Evolutionary conservation across 306 rosid genomes (phyloP).

Genomic region (Hippophae gyantsensis): DNA sequence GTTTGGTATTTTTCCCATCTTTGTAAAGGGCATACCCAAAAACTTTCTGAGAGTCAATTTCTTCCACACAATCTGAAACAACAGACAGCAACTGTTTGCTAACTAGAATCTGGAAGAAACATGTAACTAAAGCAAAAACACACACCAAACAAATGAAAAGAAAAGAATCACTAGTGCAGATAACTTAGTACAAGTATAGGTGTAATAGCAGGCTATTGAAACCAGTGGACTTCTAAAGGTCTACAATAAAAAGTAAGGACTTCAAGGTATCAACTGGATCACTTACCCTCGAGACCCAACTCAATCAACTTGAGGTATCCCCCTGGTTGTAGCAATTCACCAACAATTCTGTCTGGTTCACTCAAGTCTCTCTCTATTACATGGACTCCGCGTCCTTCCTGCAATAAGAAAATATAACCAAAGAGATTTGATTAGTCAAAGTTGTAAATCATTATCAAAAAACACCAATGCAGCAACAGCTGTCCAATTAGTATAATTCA

Average conservation of each 20-base stretch:
- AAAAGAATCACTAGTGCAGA: no score
- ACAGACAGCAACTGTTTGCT: constrained; percentile 4
- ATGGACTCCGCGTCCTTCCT: constrained; percentile 74
- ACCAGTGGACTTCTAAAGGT: no score
- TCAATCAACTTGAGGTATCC: constrained; percentile 71
- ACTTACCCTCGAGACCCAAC: constrained; percentile 69
- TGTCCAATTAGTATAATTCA: background rate
- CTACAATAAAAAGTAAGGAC: no score
- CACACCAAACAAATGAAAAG: no score
- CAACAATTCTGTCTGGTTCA: constrained; percentile 80
- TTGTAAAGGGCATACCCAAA: constrained; percentile 78
- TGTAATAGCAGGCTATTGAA: no score
- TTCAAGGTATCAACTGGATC: background rate
- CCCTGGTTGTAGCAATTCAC: constrained; percentile 86
- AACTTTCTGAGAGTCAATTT: constrained; percentile 74
- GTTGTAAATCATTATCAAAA: constrained; percentile 8
- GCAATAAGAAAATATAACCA: background rate
- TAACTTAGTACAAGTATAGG: no score
- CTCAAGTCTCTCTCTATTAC: constrained; percentile 75
- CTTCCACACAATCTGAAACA: constrained; percentile 54
- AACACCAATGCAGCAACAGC: background rate
- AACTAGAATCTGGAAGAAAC: no score
- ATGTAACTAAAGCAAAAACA: no score
- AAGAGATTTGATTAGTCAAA: background rate
- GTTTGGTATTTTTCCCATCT: constrained; percentile 46